Evolutionary conservation across 2,329 filamentous ascomycete genomes (phyloP).

Genomic region (Diaporthe aspalathi): DNA sequence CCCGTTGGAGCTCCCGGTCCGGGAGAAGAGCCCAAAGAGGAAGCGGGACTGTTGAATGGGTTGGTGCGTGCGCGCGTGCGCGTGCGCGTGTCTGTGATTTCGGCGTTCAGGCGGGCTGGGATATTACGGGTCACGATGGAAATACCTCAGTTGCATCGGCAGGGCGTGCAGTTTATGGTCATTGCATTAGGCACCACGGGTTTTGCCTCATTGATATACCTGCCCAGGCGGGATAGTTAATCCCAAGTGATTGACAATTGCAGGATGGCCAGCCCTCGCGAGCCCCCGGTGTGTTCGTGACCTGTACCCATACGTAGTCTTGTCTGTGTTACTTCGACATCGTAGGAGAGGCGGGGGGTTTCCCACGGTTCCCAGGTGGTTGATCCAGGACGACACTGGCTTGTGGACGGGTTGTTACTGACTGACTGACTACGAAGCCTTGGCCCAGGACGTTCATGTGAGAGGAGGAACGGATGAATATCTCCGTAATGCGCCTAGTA

Average conservation of each 20-base stretch:
- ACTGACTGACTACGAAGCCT: neutral
- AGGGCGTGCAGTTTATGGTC: slow-evolving; percentile 32
- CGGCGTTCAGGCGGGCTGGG: slow-evolving; percentile 26
- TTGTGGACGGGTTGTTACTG: neutral
- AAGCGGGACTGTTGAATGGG: neutral
- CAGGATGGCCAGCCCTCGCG: neutral
- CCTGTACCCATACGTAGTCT: no score
- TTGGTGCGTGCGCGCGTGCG: neutral
- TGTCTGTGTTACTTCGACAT: no score
- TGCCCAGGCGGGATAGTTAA: slow-evolving; percentile 27
- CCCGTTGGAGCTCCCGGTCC: neutral
- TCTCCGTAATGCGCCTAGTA: neutral
- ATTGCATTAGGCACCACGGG: slow-evolving; percentile 28
- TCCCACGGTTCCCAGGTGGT: neutral
- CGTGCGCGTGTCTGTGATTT: neutral
- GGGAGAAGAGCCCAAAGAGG: neutral
- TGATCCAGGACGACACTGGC: neutral
- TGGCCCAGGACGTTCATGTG: neutral
- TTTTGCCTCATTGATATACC: slow-evolving; percentile 32
- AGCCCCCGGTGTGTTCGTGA: neutral
- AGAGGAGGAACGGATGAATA: neutral
- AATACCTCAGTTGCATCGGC: slow-evolving; percentile 32
- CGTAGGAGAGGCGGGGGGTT: neutral
- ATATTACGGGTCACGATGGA: slow-evolving; percentile 30
- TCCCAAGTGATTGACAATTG: slow-evolving; percentile 23